Evolutionary conservation across 1,139 yeast genomes (phyloP).

Genomic region (Sugiyamaella neomexicana): DNA sequence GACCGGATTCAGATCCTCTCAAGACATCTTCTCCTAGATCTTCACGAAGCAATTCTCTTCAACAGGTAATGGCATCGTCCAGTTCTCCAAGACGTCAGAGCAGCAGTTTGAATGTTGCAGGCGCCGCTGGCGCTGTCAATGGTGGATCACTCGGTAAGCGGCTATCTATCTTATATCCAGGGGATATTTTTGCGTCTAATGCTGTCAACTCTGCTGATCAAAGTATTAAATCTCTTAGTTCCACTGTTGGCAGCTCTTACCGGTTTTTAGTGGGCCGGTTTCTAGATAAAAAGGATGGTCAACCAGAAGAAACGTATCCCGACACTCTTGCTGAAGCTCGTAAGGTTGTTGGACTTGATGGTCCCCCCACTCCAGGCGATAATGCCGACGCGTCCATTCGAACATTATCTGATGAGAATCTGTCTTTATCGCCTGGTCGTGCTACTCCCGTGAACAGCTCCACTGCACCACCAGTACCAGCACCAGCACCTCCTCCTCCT

Average conservation of each 20-base stretch:
- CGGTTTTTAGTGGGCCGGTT: slow-evolving; percentile 38
- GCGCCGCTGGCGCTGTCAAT: not conserved
- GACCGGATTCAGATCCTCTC: slow-evolving; percentile 26
- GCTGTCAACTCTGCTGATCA: slow-evolving; percentile 37
- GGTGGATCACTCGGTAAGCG: slow-evolving; percentile 18
- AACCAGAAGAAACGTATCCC: slow-evolving; percentile 27
- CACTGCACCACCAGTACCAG: slow-evolving; percentile 3
- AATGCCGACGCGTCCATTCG: slow-evolving; percentile 1
- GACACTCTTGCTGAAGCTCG: slow-evolving; percentile 35
- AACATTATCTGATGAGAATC: slow-evolving; percentile 11
- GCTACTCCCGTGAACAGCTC: slow-evolving; percentile 7
- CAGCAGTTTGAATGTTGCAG: slow-evolving; percentile 7
- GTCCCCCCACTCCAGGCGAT: not conserved
- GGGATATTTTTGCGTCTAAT: slow-evolving; percentile 32
- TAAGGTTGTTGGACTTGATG: slow-evolving; percentile 30
- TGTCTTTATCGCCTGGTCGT: slow-evolving; percentile 13
- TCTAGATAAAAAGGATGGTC: slow-evolving; percentile 24
- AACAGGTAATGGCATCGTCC: slow-evolving; percentile 18
- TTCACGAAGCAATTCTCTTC: slow-evolving; percentile 27
- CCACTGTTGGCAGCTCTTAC: slow-evolving; percentile 39
- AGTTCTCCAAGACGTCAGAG: slow-evolving; percentile 16
- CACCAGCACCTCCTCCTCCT: too few species aligned
- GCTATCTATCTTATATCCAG: slow-evolving; percentile 28
- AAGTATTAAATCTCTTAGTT: slow-evolving; percentile 37
- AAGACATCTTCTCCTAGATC: slow-evolving; percentile 20